These are phyloP conservation scores for Leishmania tropica DNA, from an alignment of 208 protist species.

Conservation along the genomic window DNA sequence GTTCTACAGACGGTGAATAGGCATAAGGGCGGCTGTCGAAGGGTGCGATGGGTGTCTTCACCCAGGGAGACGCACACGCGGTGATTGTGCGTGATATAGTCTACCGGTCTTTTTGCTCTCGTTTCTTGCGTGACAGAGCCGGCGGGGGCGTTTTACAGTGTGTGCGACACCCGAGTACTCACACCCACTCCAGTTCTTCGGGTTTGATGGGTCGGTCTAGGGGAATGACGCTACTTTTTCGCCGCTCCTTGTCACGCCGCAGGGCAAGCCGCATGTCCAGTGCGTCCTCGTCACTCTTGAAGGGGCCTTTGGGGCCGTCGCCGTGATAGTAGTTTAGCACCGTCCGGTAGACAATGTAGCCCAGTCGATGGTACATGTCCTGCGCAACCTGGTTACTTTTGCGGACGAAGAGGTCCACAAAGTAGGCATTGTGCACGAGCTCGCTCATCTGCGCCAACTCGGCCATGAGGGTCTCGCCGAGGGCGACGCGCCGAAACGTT, in stretches of 20 bases:
- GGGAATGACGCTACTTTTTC: slow-evolving; percentile 76
- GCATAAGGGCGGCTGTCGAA: background rate
- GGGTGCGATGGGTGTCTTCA: background rate
- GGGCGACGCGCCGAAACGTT: slow-evolving; percentile 95
- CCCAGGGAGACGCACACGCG: background rate
- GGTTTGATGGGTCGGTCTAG: slow-evolving; percentile 72
- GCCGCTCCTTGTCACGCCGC: slow-evolving; percentile 84
- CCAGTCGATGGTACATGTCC: slow-evolving; percentile 98
- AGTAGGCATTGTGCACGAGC: slow-evolving; percentile 95
- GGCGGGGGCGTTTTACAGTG: background rate
- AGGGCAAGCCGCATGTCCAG: slow-evolving; percentile 98
- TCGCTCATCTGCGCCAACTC: slow-evolving; percentile 92
- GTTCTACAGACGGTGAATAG: background rate
- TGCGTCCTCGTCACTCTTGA: slow-evolving; percentile 85
- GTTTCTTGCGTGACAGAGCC: background rate
- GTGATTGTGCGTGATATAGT: background rate
- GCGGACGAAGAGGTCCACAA: slow-evolving; percentile 99
- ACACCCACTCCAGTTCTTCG: slow-evolving; percentile 88
- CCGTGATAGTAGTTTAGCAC: slow-evolving; percentile 90
- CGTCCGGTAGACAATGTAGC: slow-evolving; percentile 97
- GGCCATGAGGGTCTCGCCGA: slow-evolving; percentile 96
- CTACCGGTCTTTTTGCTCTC: background rate
- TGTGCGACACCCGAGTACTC: background rate
- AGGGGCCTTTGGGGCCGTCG: slow-evolving; percentile 51
- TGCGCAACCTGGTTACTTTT: slow-evolving; percentile 97